phyloP scores from a whole-genome alignment of 1,284 basidiomycete species.

The Austroboletus olivaceoglutinosus region DNA sequence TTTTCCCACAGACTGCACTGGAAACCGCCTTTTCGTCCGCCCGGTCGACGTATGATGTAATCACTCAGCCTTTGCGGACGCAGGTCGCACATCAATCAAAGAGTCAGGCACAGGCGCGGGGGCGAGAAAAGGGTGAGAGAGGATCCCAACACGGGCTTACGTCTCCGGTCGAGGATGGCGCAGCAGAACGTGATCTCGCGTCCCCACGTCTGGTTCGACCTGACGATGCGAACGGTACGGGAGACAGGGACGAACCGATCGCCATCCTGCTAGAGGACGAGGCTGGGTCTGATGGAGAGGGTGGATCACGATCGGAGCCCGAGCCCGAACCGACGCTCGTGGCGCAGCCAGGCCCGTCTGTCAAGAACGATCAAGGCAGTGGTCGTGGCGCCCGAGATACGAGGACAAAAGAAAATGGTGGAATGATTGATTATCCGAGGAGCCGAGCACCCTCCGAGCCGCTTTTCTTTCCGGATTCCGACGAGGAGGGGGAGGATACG shows the following conservation, averaged over 20 bases:
- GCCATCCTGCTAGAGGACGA: slow-evolving; percentile 1
- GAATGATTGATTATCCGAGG: slow-evolving; percentile 8
- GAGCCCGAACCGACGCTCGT: slow-evolving; percentile 29
- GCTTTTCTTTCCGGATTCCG: slow-evolving; percentile 28
- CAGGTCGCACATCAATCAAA: slow-evolving; percentile 5
- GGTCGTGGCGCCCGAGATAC: not conserved
- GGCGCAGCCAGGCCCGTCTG: slow-evolving; percentile 7
- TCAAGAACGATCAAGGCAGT: not conserved
- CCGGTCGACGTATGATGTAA: slow-evolving; percentile 66
- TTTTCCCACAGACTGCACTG: slow-evolving; percentile 37
- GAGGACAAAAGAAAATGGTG: not conserved
- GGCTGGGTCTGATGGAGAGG: not conserved
- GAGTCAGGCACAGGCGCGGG: not conserved
- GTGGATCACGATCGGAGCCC: slow-evolving; percentile 4
- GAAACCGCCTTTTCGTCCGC: slow-evolving; percentile 65
- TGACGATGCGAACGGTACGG: not conserved
- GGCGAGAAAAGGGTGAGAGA: slow-evolving; percentile 5
- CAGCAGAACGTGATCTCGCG: not conserved
- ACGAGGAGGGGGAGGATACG: slow-evolving; percentile 10
- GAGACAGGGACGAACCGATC: not conserved
- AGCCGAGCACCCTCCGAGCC: slow-evolving; percentile 20
- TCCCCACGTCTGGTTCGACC: not conserved
- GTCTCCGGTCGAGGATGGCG: not conserved
- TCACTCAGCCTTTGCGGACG: slow-evolving; percentile 17
- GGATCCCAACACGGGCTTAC: not conserved